Percentiles rank a stretch among this genome's conserved stretches.
Evolutionary conservation across 371 early-diverging fungal genomes (phyloP).

Genomic region (Capniomyces stellatus): DNA sequence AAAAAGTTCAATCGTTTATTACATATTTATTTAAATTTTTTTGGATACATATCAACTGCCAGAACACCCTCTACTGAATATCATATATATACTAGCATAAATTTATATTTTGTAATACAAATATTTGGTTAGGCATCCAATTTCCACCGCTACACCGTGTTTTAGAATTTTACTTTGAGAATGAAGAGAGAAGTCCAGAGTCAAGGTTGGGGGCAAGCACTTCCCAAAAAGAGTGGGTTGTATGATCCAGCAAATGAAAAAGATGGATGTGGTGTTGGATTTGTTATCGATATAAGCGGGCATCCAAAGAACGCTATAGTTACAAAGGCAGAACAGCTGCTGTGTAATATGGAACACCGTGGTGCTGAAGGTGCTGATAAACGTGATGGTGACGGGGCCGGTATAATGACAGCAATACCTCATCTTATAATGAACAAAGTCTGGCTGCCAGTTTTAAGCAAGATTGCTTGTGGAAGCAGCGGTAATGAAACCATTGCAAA

Average conservation of each 20-base stretch:
- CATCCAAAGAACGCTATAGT: slow-evolving; percentile 69
- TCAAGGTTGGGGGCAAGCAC: slow-evolving; percentile 63
- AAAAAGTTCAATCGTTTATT: no score
- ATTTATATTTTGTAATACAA: no score
- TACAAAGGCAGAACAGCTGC: slow-evolving; percentile 63
- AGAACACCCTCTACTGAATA: no score
- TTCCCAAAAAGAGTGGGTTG: slow-evolving; percentile 73
- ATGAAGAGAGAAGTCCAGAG: no score
- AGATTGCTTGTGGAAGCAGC: neutral
- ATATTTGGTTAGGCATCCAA: no score
- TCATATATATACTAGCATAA: no score
- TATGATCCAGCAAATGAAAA: slow-evolving; percentile 80
- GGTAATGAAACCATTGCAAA: neutral
- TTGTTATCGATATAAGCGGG: slow-evolving; percentile 82
- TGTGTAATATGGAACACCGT: slow-evolving; percentile 95
- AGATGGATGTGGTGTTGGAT: slow-evolving; percentile 95
- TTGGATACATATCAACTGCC: no score
- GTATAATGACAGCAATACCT: slow-evolving; percentile 87
- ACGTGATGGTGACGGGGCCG: slow-evolving; percentile 74
- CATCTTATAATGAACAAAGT: slow-evolving; percentile 60
- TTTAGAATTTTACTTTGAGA: no score
- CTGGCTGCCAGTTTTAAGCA: slow-evolving; percentile 20
- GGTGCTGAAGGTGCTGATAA: slow-evolving; percentile 84
- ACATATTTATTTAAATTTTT: no score
- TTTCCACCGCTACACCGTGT: no score